A percentile compares a stretch with the other conserved stretches of the same genome.
These are phyloP conservation scores for Rhodotorula sp. DNA, from an alignment of 1,284 basidiomycete species.

Conservation along the genomic window DNA sequence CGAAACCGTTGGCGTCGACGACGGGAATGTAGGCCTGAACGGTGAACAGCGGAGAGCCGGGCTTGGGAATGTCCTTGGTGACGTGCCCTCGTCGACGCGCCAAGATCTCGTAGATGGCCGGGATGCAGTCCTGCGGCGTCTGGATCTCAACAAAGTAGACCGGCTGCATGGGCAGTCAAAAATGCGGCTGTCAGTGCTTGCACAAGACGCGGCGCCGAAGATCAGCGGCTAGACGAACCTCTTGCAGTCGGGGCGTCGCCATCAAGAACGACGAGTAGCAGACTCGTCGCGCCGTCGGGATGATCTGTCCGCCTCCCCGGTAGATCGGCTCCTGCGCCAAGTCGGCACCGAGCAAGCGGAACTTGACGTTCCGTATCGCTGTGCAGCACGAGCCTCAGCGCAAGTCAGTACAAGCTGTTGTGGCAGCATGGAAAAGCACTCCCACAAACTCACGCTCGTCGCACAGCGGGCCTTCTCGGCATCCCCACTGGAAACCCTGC, in stretches of 20 bases:
- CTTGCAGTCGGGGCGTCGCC: constrained; percentile 52
- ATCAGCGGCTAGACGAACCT: constrained; percentile 12
- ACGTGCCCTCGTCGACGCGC: constrained; percentile 96
- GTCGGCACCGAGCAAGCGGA: constrained; percentile 86
- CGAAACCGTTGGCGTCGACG: constrained; percentile 97
- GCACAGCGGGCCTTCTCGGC: constrained; percentile 92
- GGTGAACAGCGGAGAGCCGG: constrained; percentile 93
- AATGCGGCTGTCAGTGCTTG: too few species aligned
- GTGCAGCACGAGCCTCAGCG: constrained; percentile 10
- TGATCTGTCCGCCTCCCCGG: constrained; percentile 96
- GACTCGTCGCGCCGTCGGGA: constrained; percentile 92
- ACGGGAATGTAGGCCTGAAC: constrained; percentile 97
- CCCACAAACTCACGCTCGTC: constrained; percentile 80
- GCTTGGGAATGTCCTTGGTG: constrained; percentile 94
- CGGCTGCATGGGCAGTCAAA: constrained; percentile 66
- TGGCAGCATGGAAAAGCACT: too few species aligned
- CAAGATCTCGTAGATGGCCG: constrained; percentile 94
- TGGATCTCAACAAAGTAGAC: constrained; percentile 98
- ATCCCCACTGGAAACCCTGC: constrained; percentile 99
- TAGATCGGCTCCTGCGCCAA: constrained; percentile 93
- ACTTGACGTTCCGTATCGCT: constrained; percentile 99
- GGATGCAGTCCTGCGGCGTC: constrained; percentile 96
- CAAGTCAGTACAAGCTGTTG: too few species aligned
- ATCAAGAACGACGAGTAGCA: constrained; percentile 99
- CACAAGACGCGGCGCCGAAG: neutral